These are phyloP conservation scores for Ceraceosorus bombacis DNA, from an alignment of 1,284 basidiomycete genomes.

Conservation along the genomic window DNA sequence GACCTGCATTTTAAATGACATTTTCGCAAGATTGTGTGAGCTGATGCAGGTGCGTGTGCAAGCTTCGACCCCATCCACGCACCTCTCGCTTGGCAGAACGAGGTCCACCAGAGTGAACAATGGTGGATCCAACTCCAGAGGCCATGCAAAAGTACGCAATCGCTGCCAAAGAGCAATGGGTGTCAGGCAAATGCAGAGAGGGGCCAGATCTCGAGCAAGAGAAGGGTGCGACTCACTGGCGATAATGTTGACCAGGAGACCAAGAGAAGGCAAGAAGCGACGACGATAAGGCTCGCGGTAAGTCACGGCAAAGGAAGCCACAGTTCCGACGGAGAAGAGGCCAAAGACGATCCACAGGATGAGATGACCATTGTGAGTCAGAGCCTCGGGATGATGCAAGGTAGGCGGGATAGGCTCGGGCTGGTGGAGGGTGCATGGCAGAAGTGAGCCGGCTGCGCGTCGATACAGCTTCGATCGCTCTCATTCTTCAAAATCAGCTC, in stretches of 20 bases:
- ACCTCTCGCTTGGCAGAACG: slow-evolving; percentile 4
- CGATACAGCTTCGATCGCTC: too few relatives aligned
- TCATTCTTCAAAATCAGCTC: too few relatives aligned
- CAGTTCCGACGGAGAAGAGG: slow-evolving; percentile 30
- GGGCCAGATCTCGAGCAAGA: too few relatives aligned
- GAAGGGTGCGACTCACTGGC: background rate
- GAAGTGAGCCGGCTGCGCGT: slow-evolving; percentile 1
- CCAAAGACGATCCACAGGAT: slow-evolving; percentile 35
- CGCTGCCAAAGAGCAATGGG: slow-evolving; percentile 12
- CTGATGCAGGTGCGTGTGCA: background rate
- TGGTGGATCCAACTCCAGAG: slow-evolving; percentile 29
- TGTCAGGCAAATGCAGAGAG: too few relatives aligned
- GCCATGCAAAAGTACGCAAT: slow-evolving; percentile 39
- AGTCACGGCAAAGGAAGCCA: slow-evolving; percentile 29
- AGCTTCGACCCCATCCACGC: background rate
- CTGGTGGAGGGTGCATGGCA: slow-evolving; percentile 3
- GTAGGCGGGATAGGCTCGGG: background rate
- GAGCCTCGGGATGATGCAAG: background rate
- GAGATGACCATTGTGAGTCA: slow-evolving; percentile 17
- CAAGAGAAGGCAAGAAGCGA: slow-evolving; percentile 33
- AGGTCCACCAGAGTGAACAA: slow-evolving; percentile 14
- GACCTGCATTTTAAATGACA: slow-evolving; percentile 15
- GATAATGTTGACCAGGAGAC: slow-evolving; percentile 30
- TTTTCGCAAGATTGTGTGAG: background rate
- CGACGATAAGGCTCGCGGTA: slow-evolving; percentile 36